Conservation (phyloP, 495 filamentous ascomycete genomes). For the Apiosordaria backusii region DNA sequence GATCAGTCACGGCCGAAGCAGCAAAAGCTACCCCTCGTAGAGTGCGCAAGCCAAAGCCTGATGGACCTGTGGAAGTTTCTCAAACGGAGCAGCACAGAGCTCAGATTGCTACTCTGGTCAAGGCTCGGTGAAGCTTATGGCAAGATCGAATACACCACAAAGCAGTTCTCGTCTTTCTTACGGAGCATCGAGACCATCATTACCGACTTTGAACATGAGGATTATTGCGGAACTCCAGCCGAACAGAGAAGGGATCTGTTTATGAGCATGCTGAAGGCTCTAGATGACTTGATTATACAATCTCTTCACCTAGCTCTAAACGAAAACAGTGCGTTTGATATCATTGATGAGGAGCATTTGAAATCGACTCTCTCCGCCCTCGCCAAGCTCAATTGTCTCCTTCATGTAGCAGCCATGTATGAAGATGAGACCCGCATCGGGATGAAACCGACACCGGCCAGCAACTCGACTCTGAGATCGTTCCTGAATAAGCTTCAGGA, state of each 20-base stretch:
- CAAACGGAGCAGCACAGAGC: conserved; percentile 69
- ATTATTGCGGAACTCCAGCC: conserved; percentile 56
- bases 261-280: conserved; percentile 67
- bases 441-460: conserved; percentile 47
- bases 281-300: conserved; percentile 71
- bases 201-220: conserved; percentile 60
- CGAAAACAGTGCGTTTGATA: conserved; percentile 71
- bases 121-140: conserved; percentile 83
- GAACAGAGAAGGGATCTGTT: conserved; percentile 64
- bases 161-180: conserved; percentile 80
- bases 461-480: conserved; percentile 38
- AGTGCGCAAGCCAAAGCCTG: conserved; percentile 48
- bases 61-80: conserved; percentile 81
- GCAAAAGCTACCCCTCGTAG: conserved; percentile 37
- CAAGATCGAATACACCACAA: conserved; percentile 74
- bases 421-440: conserved; percentile 79
- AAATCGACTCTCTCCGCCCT: conserved; percentile 65
- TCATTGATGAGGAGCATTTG: conserved; percentile 74
- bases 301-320: conserved; percentile 62
- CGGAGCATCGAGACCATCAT: conserved; percentile 79
- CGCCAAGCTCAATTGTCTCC: conserved; percentile 60
- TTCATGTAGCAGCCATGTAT: conserved; percentile 74
- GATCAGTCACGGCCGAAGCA: conserved; percentile 16
- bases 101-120: conserved; percentile 83
- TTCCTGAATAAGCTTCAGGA: conserved; percentile 76